Percentiles rank a stretch among this genome's conserved stretches.
Evolutionary conservation across 495 filamentous ascomycete genomes (phyloP).

Genomic region (Aspergillus panamensis): DNA sequence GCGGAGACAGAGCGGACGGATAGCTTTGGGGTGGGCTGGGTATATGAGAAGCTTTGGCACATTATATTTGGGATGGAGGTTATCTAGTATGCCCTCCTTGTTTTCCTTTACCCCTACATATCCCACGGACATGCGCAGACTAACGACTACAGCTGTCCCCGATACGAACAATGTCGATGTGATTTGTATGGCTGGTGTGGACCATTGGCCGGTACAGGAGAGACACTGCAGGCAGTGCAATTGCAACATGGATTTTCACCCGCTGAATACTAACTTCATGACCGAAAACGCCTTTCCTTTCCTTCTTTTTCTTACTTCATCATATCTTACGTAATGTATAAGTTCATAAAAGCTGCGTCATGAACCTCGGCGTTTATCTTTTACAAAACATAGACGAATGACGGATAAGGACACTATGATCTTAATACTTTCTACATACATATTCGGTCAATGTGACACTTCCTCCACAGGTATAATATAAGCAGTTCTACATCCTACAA

Average conservation of each 20-base stretch:
- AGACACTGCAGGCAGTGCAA: constrained; percentile 31
- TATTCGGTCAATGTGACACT: background rate
- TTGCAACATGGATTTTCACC: constrained; percentile 5
- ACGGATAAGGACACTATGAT: background rate
- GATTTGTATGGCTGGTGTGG: constrained; percentile 45
- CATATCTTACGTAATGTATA: background rate
- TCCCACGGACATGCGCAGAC: no score
- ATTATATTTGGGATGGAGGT: constrained; percentile 40
- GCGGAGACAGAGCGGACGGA: constrained; percentile 32
- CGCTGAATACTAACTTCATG: no score
- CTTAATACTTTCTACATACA: background rate
- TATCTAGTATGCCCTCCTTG: constrained; percentile 32
- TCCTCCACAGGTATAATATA: no score
- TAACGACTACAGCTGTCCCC: constrained; percentile 32
- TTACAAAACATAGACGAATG: no score
- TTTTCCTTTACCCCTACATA: background rate
- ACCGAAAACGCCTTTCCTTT: no score
- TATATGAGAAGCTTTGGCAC: constrained; percentile 44
- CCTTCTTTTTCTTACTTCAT: constrained; percentile 3
- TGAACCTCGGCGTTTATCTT: no score
- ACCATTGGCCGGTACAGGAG: constrained; percentile 31
- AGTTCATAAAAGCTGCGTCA: no score
- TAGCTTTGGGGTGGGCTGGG: constrained; percentile 42
- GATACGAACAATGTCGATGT: constrained; percentile 43
- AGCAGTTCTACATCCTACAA: no score